These are phyloP conservation scores for Fraxinus angustifolia DNA, from an alignment of 305 asterid species.

Conservation along the genomic window DNA sequence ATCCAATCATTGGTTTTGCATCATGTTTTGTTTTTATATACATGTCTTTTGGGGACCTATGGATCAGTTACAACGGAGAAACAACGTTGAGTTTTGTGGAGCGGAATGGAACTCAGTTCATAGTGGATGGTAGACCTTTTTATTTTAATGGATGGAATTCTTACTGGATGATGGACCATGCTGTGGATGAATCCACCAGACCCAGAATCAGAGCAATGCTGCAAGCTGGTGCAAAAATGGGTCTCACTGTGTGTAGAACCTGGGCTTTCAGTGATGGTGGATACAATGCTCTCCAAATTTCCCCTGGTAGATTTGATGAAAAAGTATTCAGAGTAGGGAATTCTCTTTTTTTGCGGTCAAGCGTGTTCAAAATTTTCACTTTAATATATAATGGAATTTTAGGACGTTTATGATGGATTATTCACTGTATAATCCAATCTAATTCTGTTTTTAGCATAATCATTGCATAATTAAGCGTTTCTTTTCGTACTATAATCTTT, in stretches of 20 bases:
- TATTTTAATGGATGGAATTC: slow-evolving; percentile 97
- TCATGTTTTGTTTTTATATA: slow-evolving; percentile 74
- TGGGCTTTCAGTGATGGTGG: slow-evolving; percentile 99
- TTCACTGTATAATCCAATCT: neutral
- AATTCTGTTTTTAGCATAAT: neutral
- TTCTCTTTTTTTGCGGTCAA: neutral
- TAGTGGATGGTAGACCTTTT: slow-evolving; percentile 77
- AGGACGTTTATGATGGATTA: neutral
- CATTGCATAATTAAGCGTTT: neutral
- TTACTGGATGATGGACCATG: slow-evolving; percentile 98
- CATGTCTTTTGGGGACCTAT: slow-evolving; percentile 82
- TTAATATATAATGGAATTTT: neutral
- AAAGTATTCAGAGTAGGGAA: slow-evolving; percentile 72
- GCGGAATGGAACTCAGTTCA: slow-evolving; percentile 89
- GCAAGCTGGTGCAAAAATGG: slow-evolving; percentile 87
- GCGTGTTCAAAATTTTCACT: neutral
- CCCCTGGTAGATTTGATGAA: slow-evolving; percentile 87
- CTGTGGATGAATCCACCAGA: slow-evolving; percentile 61
- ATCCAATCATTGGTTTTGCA: slow-evolving; percentile 81
- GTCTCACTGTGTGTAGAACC: slow-evolving; percentile 91
- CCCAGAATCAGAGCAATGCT: slow-evolving; percentile 60
- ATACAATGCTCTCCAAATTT: slow-evolving; percentile 83
- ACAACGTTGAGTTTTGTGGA: slow-evolving; percentile 68
- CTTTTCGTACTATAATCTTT: neutral
- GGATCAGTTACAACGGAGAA: slow-evolving; percentile 45